Evolutionary conservation across 2,329 filamentous ascomycete species (phyloP).

Genomic region (Colletotrichum sp.): DNA sequence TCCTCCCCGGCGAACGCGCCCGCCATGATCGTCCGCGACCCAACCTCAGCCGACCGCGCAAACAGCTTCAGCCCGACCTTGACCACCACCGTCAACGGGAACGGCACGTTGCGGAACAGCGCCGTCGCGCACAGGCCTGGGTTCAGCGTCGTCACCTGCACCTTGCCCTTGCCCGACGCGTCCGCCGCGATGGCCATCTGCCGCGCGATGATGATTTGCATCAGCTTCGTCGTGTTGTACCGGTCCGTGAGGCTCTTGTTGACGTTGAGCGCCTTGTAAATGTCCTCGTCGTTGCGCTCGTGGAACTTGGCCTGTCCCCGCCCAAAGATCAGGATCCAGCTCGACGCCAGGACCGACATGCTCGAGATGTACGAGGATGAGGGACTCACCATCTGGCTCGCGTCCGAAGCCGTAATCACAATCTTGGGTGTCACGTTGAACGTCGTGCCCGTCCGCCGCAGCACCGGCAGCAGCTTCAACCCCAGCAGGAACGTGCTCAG

Average conservation of each 20-base stretch:
- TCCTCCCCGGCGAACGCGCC: slow-evolving; percentile 40
- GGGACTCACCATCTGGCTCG: slow-evolving; percentile 30
- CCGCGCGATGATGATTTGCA: slow-evolving; percentile 33
- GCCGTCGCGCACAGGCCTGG: slow-evolving; percentile 46
- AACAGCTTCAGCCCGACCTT: slow-evolving; percentile 25
- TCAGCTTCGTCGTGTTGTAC: slow-evolving; percentile 39
- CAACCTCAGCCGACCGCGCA: slow-evolving; percentile 42
- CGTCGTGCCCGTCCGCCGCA: slow-evolving; percentile 38
- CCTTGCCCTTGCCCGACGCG: slow-evolving; percentile 31
- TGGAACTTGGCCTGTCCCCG: slow-evolving; percentile 33
- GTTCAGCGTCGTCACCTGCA: slow-evolving; percentile 43
- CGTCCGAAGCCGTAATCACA: slow-evolving; percentile 42
- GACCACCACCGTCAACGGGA: slow-evolving; percentile 29
- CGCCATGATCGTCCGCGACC: slow-evolving; percentile 41
- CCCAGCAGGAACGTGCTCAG: slow-evolving; percentile 50
- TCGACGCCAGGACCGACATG: not conserved
- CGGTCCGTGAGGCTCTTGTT: slow-evolving; percentile 32
- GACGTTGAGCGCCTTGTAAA: slow-evolving; percentile 37
- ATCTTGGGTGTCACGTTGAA: slow-evolving; percentile 39
- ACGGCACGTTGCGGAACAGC: slow-evolving; percentile 38
- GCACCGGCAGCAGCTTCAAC: slow-evolving; percentile 44
- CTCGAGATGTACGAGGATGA: not conserved
- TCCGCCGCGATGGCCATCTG: slow-evolving; percentile 38
- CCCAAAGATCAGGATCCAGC: not conserved
- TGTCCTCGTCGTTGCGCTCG: slow-evolving; percentile 31